Conservation (phyloP, 352 stramenopile species). For the Paralagenidium karlingii region DNA sequence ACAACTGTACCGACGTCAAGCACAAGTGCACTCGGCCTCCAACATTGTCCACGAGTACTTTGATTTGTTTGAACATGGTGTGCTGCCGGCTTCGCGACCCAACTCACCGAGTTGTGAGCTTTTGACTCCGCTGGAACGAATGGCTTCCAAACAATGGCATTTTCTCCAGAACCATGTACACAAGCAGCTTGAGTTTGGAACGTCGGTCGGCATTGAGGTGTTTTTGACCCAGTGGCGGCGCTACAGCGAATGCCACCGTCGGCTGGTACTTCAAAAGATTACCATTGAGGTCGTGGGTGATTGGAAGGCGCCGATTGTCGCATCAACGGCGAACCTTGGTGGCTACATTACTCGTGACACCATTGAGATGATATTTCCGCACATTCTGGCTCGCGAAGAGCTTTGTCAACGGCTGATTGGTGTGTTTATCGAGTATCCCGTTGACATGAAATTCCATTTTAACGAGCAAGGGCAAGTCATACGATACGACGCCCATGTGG, state of each 20-base stretch:
- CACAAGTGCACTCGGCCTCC: no score
- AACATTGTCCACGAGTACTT: constrained; percentile 56
- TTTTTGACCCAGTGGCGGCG: constrained; percentile 48
- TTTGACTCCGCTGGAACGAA: no score
- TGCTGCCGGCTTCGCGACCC: no score
- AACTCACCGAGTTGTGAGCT: no score
- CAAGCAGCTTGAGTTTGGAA: constrained; percentile 26
- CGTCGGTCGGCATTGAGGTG: constrained; percentile 14
- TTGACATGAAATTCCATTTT: constrained; percentile 54
- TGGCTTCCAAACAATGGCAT: constrained; percentile 15
- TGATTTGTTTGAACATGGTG: constrained; percentile 37
- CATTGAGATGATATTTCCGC: constrained; percentile 49
- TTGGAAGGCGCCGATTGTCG: constrained; percentile 30
- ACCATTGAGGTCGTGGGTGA: constrained; percentile 27
- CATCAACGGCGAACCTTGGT: constrained; percentile 32
- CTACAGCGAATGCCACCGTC: constrained; percentile 43
- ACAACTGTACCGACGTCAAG: constrained; percentile 25
- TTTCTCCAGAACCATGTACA: constrained; percentile 42
- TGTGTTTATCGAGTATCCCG: constrained; percentile 27
- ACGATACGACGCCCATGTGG: constrained; percentile 42
- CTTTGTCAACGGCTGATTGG: constrained; percentile 38
- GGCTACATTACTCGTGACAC: constrained; percentile 39
- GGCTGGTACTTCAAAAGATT: constrained; percentile 16
- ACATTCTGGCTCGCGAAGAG: constrained; percentile 32
- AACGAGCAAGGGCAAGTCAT: no score